phyloP scores from a whole-genome alignment of 2,329 filamentous ascomycete genomes.

The Phymatotrichopsis omnivora region DNA sequence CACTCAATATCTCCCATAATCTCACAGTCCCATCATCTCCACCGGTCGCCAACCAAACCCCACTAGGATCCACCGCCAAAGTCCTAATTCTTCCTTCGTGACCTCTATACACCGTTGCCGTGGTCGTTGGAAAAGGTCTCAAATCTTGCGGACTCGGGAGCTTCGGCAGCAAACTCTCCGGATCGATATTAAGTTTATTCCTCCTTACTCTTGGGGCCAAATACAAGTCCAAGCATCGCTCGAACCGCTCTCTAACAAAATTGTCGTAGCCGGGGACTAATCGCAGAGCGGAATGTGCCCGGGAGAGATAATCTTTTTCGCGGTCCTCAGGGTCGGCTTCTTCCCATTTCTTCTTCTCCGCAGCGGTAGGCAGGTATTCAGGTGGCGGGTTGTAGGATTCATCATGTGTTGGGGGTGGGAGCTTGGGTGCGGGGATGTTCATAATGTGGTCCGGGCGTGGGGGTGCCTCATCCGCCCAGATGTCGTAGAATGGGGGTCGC shows the following conservation, averaged over 20 bases:
- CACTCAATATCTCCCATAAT: constrained; percentile 79
- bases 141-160: constrained; percentile 87
- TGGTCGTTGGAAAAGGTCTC: constrained; percentile 86
- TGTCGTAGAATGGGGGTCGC: constrained; percentile 66
- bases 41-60: constrained; percentile 78
- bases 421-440: constrained; percentile 90
- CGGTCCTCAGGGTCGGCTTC: constrained; percentile 79
- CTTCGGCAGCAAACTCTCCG: constrained; percentile 72
- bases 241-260: constrained; percentile 92
- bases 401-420: constrained; percentile 86
- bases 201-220: constrained; percentile 83
- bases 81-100: constrained; percentile 82
- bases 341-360: constrained; percentile 79
- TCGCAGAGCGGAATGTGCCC: constrained; percentile 70
- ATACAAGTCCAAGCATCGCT: constrained; percentile 90
- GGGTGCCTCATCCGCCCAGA: constrained; percentile 88
- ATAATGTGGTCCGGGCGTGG: constrained; percentile 68
- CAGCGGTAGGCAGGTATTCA: constrained; percentile 80
- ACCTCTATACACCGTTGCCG: constrained; percentile 75
- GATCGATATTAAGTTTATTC: constrained; percentile 94
- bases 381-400: constrained; percentile 92
- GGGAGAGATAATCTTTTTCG: constrained; percentile 78
- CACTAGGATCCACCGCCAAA: constrained; percentile 73
- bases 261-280: constrained; percentile 84
- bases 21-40: constrained; percentile 89